phyloP scores from a whole-genome alignment of 495 filamentous ascomycete species.

The Penicillium coprophilum region DNA sequence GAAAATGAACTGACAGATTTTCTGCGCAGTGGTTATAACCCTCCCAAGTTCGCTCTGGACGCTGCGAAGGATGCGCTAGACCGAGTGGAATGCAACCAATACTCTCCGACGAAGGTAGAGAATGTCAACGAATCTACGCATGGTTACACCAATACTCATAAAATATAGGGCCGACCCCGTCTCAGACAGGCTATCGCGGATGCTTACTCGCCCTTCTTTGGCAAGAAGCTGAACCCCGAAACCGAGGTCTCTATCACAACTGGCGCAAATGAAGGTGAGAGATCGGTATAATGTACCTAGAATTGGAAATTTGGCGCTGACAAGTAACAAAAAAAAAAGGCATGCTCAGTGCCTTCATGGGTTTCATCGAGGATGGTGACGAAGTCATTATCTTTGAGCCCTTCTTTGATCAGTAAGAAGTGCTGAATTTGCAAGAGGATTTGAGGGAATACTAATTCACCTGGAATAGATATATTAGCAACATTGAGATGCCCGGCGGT shows the following conservation, averaged over 20 bases:
- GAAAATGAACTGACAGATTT: slow-evolving; percentile 2
- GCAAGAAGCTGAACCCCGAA: slow-evolving; percentile 74
- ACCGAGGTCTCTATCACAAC: slow-evolving; percentile 94
- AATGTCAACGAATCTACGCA: slow-evolving; percentile 1
- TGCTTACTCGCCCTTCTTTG: slow-evolving; percentile 85
- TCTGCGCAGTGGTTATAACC: slow-evolving; percentile 79
- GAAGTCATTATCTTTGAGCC: slow-evolving; percentile 98
- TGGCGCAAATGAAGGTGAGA: slow-evolving; percentile 85
- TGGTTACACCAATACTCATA: slow-evolving; percentile 12
- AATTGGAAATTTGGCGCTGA: slow-evolving; percentile 1
- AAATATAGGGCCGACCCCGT: slow-evolving; percentile 69
- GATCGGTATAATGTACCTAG: not conserved
- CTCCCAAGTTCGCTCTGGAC: slow-evolving; percentile 84
- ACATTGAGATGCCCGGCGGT: slow-evolving; percentile 97
- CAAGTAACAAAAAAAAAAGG: slow-evolving; percentile 1
- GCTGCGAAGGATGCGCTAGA: slow-evolving; percentile 88
- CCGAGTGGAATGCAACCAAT: slow-evolving; percentile 97
- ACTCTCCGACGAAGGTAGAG: slow-evolving; percentile 81
- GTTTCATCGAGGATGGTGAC: slow-evolving; percentile 87
- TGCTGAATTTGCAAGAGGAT: not conserved
- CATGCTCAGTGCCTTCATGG: slow-evolving; percentile 97
- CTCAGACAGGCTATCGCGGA: slow-evolving; percentile 88
- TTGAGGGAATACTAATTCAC: slow-evolving; percentile 7
- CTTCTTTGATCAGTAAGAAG: slow-evolving; percentile 89
- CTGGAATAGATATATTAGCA: slow-evolving; percentile 73